Conservation (phyloP, 108 stramenopile species). For the Skeletonema marinoi region DNA sequence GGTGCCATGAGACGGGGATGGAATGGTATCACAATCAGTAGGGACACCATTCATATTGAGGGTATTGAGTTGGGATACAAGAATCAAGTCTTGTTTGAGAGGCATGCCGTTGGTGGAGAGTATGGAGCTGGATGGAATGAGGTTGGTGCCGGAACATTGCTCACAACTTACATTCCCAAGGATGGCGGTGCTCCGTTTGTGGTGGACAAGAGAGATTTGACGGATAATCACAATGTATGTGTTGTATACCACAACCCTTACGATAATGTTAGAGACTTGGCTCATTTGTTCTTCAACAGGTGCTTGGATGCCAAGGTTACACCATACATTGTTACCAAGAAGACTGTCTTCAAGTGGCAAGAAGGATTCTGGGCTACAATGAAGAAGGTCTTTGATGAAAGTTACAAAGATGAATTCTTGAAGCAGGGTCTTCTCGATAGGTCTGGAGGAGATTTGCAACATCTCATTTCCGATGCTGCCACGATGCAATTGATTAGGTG, state of each 20-base stretch:
- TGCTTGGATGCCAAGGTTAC: conserved; percentile 90
- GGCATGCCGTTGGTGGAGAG: conserved; percentile 98
- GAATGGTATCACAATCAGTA: conserved; percentile 96
- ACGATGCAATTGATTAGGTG: conserved; percentile 98
- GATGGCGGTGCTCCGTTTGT: conserved; percentile 85
- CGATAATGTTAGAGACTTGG: conserved; percentile 92
- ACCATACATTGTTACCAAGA: conserved; percentile 97
- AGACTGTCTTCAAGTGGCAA: conserved; percentile 99
- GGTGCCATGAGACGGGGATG: conserved; percentile 97
- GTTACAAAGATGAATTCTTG: conserved; percentile 84
- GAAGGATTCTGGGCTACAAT: conserved; percentile 96
- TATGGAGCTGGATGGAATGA: conserved; percentile 94
- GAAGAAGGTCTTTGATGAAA: conserved; percentile 92
- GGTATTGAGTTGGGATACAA: conserved; percentile 97
- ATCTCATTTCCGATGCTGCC: conserved; percentile 97
- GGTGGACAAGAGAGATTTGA: conserved; percentile 93
- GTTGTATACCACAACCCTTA: conserved; percentile 98
- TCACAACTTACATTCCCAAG: conserved; percentile 92
- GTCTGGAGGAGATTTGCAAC: conserved; percentile 90
- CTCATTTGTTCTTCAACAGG: conserved; percentile 93
- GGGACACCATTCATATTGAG: conserved; percentile 98
- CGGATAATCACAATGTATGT: conserved; percentile 91
- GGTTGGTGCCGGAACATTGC: conserved; percentile 88
- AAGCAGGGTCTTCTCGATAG: conserved; percentile 87
- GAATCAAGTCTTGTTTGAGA: conserved; percentile 94